Evolutionary conservation across 768 basidiomycete genomes (phyloP).

Genomic region (Pulveroboletus sp.): DNA sequence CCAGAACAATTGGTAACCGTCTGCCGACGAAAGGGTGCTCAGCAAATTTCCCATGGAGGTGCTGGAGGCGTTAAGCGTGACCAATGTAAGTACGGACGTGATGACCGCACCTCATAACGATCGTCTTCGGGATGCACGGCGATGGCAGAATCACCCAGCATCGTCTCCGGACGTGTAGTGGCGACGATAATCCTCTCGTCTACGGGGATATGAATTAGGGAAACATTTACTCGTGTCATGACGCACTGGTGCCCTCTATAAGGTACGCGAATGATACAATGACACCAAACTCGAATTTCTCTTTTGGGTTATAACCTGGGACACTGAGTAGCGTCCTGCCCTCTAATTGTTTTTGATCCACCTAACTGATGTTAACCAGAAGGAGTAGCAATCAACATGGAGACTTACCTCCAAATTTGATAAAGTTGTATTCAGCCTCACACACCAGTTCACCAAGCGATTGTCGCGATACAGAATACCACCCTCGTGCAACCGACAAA

Average conservation of each 20-base stretch:
- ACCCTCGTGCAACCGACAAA: slow-evolving; percentile 86
- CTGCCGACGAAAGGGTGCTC: slow-evolving; percentile 86
- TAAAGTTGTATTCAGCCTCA: slow-evolving; percentile 88
- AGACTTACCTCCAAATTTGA: slow-evolving; percentile 89
- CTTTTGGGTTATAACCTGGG: slow-evolving; percentile 93
- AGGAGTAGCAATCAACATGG: no score
- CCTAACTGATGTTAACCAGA: slow-evolving; percentile 39
- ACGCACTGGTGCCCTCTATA: slow-evolving; percentile 75
- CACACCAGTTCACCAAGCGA: slow-evolving; percentile 97
- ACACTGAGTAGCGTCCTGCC: slow-evolving; percentile 85
- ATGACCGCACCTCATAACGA: slow-evolving; percentile 63
- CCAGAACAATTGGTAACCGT: slow-evolving; percentile 82
- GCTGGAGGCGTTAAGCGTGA: slow-evolving; percentile 37
- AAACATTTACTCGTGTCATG: background rate
- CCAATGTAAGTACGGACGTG: background rate
- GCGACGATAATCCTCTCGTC: slow-evolving; percentile 92
- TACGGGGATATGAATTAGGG: slow-evolving; percentile 19
- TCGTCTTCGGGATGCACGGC: slow-evolving; percentile 93
- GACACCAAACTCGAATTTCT: slow-evolving; percentile 95
- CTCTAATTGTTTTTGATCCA: slow-evolving; percentile 85
- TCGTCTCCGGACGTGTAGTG: slow-evolving; percentile 97
- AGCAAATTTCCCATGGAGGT: slow-evolving; percentile 91
- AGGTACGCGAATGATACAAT: slow-evolving; percentile 95
- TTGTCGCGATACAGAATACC: slow-evolving; percentile 94
- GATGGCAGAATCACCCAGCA: slow-evolving; percentile 96